Base-by-base conservation (phyloP, 345 rosid genomes). In the Carallia pectinifolia region DNA sequence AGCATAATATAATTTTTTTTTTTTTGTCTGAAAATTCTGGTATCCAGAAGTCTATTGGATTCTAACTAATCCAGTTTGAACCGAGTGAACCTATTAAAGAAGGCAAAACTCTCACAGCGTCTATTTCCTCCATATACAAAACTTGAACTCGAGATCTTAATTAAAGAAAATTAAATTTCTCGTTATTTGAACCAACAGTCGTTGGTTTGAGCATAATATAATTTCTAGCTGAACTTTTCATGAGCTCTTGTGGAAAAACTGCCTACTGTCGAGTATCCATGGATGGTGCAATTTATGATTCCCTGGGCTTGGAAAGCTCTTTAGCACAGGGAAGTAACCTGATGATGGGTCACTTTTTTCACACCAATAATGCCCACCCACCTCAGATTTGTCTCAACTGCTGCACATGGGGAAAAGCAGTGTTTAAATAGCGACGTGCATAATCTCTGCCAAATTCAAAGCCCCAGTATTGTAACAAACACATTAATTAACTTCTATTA, bases 321-420 rank as follows among this genome's bases (percentile, higher is more conserved):
- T 50, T n/a, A 66, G 39, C 60, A 54, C 17, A 23, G 50, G 71
- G 40, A 15, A 31, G 44, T 61, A n/a, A 56, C 16, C 19, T 3
- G 31, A 55, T 40, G 23, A 23, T 23, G 50, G 50, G 60, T 56
- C 33, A 65, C 74, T 55, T 67, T 67, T 53, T 68, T 54, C 16
- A 10, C 65, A 29, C 62, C 68, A 65, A 73, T 73, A 73, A 69
- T 73, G 71, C 48, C 50, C 48, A 33, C 48, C 50, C 48, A 33
- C 71, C 65, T 61, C 47, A 33, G 61, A 52, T 66, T 31, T 61
- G 37, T 64, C 39, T 71, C 81, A 74, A 73, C 85, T 53, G 68
- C 77, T 65, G 68, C 86, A 78, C 82, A 78, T 77, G 82, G 72
- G 3, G 38, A 55, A 59, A 62, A 77, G 72, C 69, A 52, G 72